Evolutionary conservation across 495 filamentous ascomycete species (phyloP), one percentile per base, ranked within the genome.

Genomic region (Daldinia vernicosa): DNA sequence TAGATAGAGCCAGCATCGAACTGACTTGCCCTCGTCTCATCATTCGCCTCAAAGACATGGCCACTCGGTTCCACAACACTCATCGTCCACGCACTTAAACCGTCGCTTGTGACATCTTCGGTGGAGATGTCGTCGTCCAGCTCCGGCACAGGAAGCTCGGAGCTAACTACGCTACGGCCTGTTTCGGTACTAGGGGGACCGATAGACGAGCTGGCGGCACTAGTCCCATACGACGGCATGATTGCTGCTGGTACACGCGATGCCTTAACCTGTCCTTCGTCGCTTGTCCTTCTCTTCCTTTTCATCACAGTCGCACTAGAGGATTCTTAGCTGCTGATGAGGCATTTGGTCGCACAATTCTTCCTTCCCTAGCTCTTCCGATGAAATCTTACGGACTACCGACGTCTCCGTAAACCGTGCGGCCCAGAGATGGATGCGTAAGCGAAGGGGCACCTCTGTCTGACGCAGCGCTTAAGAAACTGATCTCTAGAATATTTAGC

Each of bases 21-120:
- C 22, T 74, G 54, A 27, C 60, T 69, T 6, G 74, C 47, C 26
- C 58, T 72, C 33, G 63, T 59, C 55, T 70, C 75, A 52, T 77
- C 74, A 26, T 63, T 51, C 6, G 64, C 39, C 19, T 70, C 75
- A 59, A 77, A 24, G 9, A 77, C 52, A 28, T 61, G 69, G 27
- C 59, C 50, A 0, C 53, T 47, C 45, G 35, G 65, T 15, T 67
- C 75, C 3, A 66, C 50, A 22, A 67, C 50, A 19, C 75, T 77
- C 27, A 67, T 58, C 30, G 75, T 76, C 60, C 75, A 60, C 15
- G 75, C 47, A 53, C 73, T 77, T n/a, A 77, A 35, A 19, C 68
- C 73, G 30, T 77, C 75, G 56, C 75, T 77, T 15, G 75, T 74
- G 60, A 70, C 65, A 28, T 77, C 75, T 24, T 77, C 75, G 28